Conservation (phyloP, 805 yeast species). For the Candida bentonensis region DNA sequence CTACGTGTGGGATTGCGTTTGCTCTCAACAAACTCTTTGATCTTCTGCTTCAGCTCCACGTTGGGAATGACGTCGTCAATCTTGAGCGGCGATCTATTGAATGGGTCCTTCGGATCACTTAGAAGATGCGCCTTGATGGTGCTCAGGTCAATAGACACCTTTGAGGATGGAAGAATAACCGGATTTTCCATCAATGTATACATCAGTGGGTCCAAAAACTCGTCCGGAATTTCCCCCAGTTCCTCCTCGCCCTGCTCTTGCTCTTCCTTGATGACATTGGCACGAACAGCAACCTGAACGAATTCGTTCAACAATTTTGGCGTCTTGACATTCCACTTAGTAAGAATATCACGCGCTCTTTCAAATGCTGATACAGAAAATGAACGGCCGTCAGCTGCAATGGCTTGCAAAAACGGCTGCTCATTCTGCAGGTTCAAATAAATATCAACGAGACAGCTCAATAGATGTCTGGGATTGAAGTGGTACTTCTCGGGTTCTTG, state of each 20-base stretch:
- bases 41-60: conserved; percentile 48
- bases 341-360: conserved; percentile 57
- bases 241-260: conserved; percentile 69
- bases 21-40: conserved; percentile 38
- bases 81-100: conserved; percentile 82
- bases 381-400: conserved; percentile 86
- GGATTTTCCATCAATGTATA: conserved; percentile 93
- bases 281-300: conserved; percentile 49
- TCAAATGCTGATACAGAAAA: conserved; percentile 52
- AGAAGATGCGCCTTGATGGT: conserved; percentile 88
- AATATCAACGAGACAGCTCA: conserved; percentile 58
- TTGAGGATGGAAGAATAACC: conserved; percentile 81
- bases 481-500: conserved; percentile 67
- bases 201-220: conserved; percentile 94
- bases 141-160: conserved; percentile 71
- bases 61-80: conserved; percentile 80
- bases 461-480: conserved; percentile 64
- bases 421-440: conserved; percentile 59
- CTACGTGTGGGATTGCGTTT: conserved; percentile 2
- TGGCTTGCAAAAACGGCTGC: conserved; percentile 57
- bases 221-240: conserved; percentile 91
- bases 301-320: conserved; percentile 43
- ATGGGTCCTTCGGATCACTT: conserved; percentile 94
- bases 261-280: conserved; percentile 23
- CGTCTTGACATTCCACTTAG: conserved; percentile 39